These are phyloP conservation scores for Beauveria caledonica DNA, from an alignment of 2,329 filamentous ascomycete genomes.

Conservation along the genomic window DNA sequence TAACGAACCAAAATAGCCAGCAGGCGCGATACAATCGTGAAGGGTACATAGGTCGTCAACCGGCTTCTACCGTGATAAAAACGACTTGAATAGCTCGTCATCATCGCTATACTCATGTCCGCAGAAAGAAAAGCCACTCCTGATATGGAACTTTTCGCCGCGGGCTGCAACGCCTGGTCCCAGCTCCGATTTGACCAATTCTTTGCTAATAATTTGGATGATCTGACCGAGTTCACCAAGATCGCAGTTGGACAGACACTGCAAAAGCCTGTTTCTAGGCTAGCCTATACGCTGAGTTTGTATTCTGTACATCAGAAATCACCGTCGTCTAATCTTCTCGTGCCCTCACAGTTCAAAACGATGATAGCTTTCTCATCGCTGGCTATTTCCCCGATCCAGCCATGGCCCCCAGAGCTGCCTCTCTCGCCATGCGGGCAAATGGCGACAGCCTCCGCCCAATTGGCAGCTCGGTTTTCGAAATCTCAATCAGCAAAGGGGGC, in stretches of 20 bases:
- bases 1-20: no score
- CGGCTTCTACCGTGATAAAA: not conserved
- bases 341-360: constrained; percentile 15
- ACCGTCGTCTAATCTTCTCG: not conserved
- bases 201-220: constrained; percentile 23
- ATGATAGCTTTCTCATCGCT: constrained; percentile 17
- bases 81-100: not conserved
- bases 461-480: no score
- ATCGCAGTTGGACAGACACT: constrained; percentile 32
- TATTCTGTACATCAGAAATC: not conserved
- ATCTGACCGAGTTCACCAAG: constrained; percentile 36
- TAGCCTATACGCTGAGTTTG: constrained; percentile 42
- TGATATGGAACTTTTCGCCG: constrained; percentile 42
- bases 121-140: not conserved
- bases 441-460: not conserved
- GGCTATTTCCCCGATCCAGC: not conserved
- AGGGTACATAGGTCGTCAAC: no score
- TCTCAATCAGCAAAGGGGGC: no score
- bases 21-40: no score
- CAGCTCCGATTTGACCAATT: constrained; percentile 37
- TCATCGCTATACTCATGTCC: not conserved
- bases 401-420: not conserved
- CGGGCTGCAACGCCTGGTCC: constrained; percentile 52
- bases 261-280: constrained; percentile 24
- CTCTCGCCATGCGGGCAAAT: not conserved